These are phyloP conservation scores for Calocera viscosa DNA, from an alignment of 768 basidiomycete species.

Conservation along the genomic window DNA sequence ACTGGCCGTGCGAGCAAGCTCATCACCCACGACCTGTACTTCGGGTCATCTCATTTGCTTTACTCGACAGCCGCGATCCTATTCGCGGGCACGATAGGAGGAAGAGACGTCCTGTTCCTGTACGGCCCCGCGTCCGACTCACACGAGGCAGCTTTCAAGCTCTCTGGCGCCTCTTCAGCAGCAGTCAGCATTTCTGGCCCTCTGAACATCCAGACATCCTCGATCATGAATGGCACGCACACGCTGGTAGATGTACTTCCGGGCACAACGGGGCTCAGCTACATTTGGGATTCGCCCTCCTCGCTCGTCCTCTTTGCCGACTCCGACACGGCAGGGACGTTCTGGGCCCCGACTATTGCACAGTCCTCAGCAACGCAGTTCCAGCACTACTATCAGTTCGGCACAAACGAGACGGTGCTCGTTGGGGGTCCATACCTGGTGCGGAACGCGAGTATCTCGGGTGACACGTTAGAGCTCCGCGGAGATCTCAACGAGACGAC, in stretches of 20 bases:
- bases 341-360: slow-evolving; percentile 62
- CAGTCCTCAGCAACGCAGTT: slow-evolving; percentile 29
- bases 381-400: slow-evolving; percentile 56
- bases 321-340: slow-evolving; percentile 49
- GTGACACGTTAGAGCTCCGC: slow-evolving; percentile 37
- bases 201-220: slow-evolving; percentile 9
- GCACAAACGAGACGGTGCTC: slow-evolving; percentile 56
- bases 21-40: slow-evolving; percentile 57
- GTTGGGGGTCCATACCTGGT: slow-evolving; percentile 39
- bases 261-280: slow-evolving; percentile 46
- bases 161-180: slow-evolving; percentile 28
- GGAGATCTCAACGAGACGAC: slow-evolving; percentile 57
- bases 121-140: slow-evolving; percentile 44
- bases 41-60: slow-evolving; percentile 45
- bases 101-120: slow-evolving; percentile 50
- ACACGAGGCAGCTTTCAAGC: slow-evolving; percentile 40
- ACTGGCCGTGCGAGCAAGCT: slow-evolving; percentile 62
- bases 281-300: slow-evolving; percentile 51
- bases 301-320: slow-evolving; percentile 62
- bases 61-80: slow-evolving; percentile 68
- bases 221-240: slow-evolving; percentile 20
- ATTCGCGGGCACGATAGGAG: slow-evolving; percentile 50
- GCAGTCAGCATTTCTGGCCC: not conserved
- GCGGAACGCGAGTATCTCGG: slow-evolving; percentile 30
- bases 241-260: slow-evolving; percentile 44